Percentiles rank a stretch among this genome's conserved stretches.
These are phyloP conservation scores for Komagataella populi DNA, from an alignment of 805 yeast species.

Conservation along the genomic window DNA sequence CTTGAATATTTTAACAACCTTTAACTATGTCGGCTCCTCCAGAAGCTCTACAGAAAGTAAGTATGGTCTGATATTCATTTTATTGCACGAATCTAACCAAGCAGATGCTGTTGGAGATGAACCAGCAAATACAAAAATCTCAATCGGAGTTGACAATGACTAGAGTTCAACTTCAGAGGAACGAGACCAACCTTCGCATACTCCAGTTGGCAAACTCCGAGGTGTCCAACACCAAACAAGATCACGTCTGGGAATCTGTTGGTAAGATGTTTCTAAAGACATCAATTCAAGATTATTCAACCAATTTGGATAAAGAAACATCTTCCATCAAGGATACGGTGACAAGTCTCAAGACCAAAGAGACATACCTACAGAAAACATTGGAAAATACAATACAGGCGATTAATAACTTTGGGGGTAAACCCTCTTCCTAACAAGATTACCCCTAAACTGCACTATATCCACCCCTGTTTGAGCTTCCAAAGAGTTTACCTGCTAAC, in stretches of 20 bases:
- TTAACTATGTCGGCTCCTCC: conserved; percentile 25
- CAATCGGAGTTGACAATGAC: conserved; percentile 47
- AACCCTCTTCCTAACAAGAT: background rate
- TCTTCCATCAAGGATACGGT: conserved; percentile 41
- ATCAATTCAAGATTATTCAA: conserved; percentile 30
- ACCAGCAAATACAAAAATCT: conserved; percentile 43
- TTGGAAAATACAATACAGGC: conserved; percentile 58
- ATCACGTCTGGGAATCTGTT: conserved; percentile 68
- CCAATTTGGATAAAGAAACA: conserved; percentile 36
- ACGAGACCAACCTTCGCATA: conserved; percentile 34
- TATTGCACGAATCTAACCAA: background rate
- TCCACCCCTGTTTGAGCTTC: conserved; percentile 64
- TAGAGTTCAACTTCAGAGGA: conserved; percentile 32
- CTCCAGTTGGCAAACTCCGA: conserved; percentile 45
- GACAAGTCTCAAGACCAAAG: conserved; percentile 51
- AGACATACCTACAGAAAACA: conserved; percentile 61
- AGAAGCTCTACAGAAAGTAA: conserved; percentile 26
- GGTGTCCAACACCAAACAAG: conserved; percentile 28
- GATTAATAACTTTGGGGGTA: conserved; percentile 23
- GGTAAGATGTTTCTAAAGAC: conserved; percentile 60
- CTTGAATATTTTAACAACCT: background rate
- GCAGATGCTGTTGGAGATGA: conserved; percentile 50
- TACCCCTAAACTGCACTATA: conserved; percentile 71
- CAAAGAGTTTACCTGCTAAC: conserved; percentile 50
- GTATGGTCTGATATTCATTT: conserved; percentile 1